phyloP scores from a whole-genome alignment of 2,329 filamentous ascomycete species.

The Cercospora janseana region DNA sequence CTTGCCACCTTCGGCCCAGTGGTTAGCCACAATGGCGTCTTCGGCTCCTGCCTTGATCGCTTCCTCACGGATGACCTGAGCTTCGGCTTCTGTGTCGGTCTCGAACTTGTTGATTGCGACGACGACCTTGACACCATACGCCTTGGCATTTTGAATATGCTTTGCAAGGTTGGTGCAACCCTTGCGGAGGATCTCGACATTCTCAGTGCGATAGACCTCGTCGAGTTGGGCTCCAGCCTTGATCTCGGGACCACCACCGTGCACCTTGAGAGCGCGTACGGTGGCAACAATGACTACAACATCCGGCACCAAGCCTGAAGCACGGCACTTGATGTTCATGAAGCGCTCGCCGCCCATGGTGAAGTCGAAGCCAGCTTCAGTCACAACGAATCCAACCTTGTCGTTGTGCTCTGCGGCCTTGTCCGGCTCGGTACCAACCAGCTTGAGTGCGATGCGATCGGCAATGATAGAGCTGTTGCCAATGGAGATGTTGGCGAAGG shows the following conservation, averaged over 20 bases:
- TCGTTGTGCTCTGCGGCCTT: conserved; percentile 67
- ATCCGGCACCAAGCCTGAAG: conserved; percentile 87
- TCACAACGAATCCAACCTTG: conserved; percentile 90
- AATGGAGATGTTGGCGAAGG: conserved; percentile 97
- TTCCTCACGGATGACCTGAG: conserved; percentile 84
- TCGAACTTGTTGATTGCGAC: conserved; percentile 97
- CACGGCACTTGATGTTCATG: conserved; percentile 99
- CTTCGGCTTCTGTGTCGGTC: conserved; percentile 90
- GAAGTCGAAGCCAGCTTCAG: conserved; percentile 97
- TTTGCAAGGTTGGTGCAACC: conserved; percentile 94
- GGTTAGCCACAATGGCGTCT: conserved; percentile 89
- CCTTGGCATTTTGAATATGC: conserved; percentile 86
- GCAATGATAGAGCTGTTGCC: conserved; percentile 93
- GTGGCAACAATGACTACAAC: conserved; percentile 94
- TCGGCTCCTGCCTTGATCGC: conserved; percentile 88
- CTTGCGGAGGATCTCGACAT: conserved; percentile 82
- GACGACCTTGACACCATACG: conserved; percentile 88
- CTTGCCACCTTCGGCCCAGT: conserved; percentile 93
- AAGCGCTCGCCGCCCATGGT: conserved; percentile 99
- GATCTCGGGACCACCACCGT: conserved; percentile 94
- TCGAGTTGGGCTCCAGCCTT: conserved; percentile 79
- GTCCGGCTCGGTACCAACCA: conserved; percentile 88
- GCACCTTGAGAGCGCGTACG: conserved; percentile 91
- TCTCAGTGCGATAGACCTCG: conserved; percentile 88
- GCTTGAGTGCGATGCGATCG: conserved; percentile 92